Base-by-base conservation (phyloP, 305 asterid genomes). In the Fraxinus latifolia region DNA sequence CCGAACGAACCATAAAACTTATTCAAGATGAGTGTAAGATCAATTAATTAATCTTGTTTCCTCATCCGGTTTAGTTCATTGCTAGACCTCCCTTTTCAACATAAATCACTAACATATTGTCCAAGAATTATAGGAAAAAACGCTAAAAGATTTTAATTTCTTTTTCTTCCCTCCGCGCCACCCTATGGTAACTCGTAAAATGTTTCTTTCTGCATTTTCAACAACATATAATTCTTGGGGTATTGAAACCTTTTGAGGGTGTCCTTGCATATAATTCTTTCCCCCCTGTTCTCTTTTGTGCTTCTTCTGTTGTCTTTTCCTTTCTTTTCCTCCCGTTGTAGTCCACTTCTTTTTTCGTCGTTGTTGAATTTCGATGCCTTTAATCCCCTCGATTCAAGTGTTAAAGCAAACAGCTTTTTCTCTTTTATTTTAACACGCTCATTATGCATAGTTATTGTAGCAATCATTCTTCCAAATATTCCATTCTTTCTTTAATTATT, bases 401-500 rank as follows among this genome's bases (percentile, higher is more conserved):
- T 83, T 89, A 83, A 82, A 89, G 87, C 72, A 68, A 9, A 34
- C 4, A 78, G 53, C 86, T 82, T 83, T 85, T 87, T 11, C 74
- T 50, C 77, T 78, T 82, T 88, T 39, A 37, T 87, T 76, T 75
- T 34, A 77, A 75, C 85, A 68, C 37, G 79, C 68, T 86, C 83
- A 83, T 82, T 29, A 29, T 29, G 74, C 81, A 81, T 82, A 82
- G 74, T 72, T 73, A 77, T 78, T 17, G 67, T 78, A 47, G 79
- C 71, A 67, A 79, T 42, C 27, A 76, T 81, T 73, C 27, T 65
- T 74, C 29, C 29, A 74, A 81, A 81, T 81, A 82, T 87, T 85
- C 87, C 77, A 44, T n/a, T 80, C 78, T 78, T 76, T 42, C 25
- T 80, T 79, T 68, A 27, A 62, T 7, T 62, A 34, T 67, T 27